Evolutionary conservation across 768 basidiomycete genomes (phyloP).

Genomic region (Lactarius vividus): DNA sequence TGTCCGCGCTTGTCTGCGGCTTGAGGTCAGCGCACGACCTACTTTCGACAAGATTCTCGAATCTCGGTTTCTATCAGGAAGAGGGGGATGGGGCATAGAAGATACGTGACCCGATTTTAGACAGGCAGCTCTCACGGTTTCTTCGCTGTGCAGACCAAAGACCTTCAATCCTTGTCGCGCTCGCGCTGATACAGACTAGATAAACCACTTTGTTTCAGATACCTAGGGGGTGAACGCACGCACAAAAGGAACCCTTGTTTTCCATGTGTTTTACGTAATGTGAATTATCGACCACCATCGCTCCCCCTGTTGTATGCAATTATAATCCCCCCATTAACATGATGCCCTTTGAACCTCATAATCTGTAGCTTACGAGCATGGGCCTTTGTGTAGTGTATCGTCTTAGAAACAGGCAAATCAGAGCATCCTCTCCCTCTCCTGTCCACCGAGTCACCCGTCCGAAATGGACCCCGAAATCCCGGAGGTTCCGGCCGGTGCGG

Average conservation of each 20-base stretch:
- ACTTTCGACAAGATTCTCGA: slow-evolving; percentile 80
- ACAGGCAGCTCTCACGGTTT: slow-evolving; percentile 10
- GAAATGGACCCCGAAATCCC: not conserved
- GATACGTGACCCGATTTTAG: slow-evolving; percentile 18
- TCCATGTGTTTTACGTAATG: slow-evolving; percentile 15
- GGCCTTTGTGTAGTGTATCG: slow-evolving; percentile 10
- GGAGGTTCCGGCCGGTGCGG: slow-evolving; percentile 22
- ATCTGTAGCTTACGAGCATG: slow-evolving; percentile 8
- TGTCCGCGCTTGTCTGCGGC: slow-evolving; percentile 78
- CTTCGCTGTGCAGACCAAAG: slow-evolving; percentile 3
- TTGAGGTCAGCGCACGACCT: slow-evolving; percentile 76
- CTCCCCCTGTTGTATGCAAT: slow-evolving; percentile 14
- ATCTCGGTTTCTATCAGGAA: slow-evolving; percentile 77
- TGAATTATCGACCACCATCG: slow-evolving; percentile 8
- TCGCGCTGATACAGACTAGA: slow-evolving; percentile 4
- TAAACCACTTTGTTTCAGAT: slow-evolving; percentile 11
- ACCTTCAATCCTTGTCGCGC: slow-evolving; percentile 6
- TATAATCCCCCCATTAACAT: not conserved
- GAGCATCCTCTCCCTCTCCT: not conserved
- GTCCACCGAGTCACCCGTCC: not conserved
- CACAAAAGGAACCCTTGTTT: slow-evolving; percentile 1
- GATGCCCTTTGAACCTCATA: slow-evolving; percentile 10
- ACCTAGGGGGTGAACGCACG: slow-evolving; percentile 11
- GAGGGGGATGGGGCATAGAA: slow-evolving; percentile 65
- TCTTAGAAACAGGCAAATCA: slow-evolving; percentile 1